Evolutionary conservation across 305 asterid species (phyloP).

Genomic region (Withania somnifera): DNA sequence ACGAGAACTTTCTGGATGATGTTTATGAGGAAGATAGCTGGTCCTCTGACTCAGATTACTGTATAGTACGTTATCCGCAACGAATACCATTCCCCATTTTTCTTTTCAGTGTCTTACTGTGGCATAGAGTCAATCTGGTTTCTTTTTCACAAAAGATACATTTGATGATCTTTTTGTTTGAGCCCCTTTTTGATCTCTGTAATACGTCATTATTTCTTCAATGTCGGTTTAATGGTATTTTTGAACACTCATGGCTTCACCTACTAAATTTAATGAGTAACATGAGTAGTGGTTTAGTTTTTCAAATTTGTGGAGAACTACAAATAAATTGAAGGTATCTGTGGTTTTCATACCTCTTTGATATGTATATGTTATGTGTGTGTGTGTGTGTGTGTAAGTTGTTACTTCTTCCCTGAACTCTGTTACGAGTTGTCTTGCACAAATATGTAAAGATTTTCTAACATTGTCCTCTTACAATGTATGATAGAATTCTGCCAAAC

Average conservation of each 20-base stretch:
- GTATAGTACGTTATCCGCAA: slow-evolving; percentile 18
- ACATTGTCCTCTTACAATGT: background rate
- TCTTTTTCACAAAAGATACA: background rate
- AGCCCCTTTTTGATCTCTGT: background rate
- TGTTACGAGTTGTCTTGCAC: background rate
- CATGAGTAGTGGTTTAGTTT: background rate
- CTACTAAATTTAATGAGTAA: background rate
- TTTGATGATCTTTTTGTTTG: background rate
- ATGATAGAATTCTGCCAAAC: slow-evolving; percentile 1
- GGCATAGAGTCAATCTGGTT: background rate
- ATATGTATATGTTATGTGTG: too few relatives aligned
- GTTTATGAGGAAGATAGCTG: slow-evolving; percentile 48
- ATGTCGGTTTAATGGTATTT: background rate
- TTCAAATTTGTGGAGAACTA: background rate
- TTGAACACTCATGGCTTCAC: background rate
- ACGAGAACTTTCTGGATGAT: slow-evolving; percentile 31
- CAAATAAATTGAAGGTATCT: background rate
- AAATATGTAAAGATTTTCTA: background rate
- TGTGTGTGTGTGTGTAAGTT: too few relatives aligned
- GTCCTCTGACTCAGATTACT: slow-evolving; percentile 33
- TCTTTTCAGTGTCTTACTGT: slow-evolving; percentile 1
- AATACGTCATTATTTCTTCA: background rate
- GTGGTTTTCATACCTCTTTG: background rate
- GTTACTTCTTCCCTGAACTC: background rate
- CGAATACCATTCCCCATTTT: background rate